Base-by-base conservation (phyloP, 148 eudicot species). In the Chenopodium berlandieri region DNA sequence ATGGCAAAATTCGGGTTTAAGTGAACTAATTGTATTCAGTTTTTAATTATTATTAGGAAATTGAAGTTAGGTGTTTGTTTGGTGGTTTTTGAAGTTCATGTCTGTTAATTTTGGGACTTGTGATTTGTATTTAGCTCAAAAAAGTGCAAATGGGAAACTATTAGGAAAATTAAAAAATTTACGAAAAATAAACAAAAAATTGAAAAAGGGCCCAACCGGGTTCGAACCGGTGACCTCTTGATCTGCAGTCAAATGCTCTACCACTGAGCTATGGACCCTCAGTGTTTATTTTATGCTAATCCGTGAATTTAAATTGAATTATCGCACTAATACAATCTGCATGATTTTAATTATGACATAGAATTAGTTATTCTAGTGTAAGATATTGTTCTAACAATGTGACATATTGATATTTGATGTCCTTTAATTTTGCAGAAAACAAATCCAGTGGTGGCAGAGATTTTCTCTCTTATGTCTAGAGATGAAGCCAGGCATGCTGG, bases 401-500 rank as follows among this genome's bases (percentile, higher is more conserved):
- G 32, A 27, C 71, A 67, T 67, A n/a, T 65, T 23, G 0, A 72
- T 1, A 30, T 52, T 8, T 48, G 22, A 52, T 31, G 32, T 19
- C 17, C 17, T 34, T 58, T 37, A 83, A 31, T 67, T 77, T 10
- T 86, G 90, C 98, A 96, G 99, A 96, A 94, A 96, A 96, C 99
- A 78, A 94, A 96, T 80, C 98, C 97, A 54, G 93, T 96, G 79
- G 99, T 96, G 19, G 99, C 99, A 32, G 99, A 96, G 90, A 94
- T 96, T 78, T 96, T 96, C 90, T 96, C 99, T n/a, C 99, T 96
- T 72, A 96, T 96, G 99, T 96, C 99, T 6, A 88, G 99, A 78
- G 98, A 96, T 83, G 98, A 96, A 89, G 99, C 99, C 76, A 92
- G 98, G 78, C 99, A 94, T 87, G 99, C 99, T 69, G 99, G 98